These are phyloP conservation scores for Gilbertella persicaria DNA, from an alignment of 371 early-diverging fungal genomes.

Conservation along the genomic window DNA sequence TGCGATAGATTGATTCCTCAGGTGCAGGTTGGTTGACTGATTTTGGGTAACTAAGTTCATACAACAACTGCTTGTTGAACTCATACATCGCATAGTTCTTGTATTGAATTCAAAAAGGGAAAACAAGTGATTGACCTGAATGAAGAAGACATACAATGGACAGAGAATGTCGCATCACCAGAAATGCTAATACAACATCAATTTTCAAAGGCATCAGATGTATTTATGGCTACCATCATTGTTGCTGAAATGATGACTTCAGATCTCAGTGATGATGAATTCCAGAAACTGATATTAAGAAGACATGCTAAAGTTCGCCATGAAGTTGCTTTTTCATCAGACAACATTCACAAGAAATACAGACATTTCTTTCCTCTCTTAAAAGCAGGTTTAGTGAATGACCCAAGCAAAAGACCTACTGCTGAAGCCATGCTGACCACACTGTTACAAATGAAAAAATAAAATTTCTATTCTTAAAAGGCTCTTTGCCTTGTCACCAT, in stretches of 20 bases:
- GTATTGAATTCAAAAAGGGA: slow-evolving; percentile 23
- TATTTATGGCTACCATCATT: slow-evolving; percentile 41
- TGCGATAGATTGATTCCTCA: slow-evolving; percentile 24
- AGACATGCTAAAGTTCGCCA: slow-evolving; percentile 5
- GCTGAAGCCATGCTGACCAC: slow-evolving; percentile 8
- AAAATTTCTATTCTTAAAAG: slow-evolving; percentile 20
- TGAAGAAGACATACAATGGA: slow-evolving; percentile 26
- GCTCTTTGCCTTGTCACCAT: slow-evolving; percentile 35
- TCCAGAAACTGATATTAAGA: slow-evolving; percentile 14
- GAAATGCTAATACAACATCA: slow-evolving; percentile 25
- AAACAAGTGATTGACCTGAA: slow-evolving; percentile 8
- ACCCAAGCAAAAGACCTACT: slow-evolving; percentile 7
- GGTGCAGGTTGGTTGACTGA: slow-evolving; percentile 42
- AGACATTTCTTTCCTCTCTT: slow-evolving; percentile 12
- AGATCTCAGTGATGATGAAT: slow-evolving; percentile 23
- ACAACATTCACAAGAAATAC: slow-evolving; percentile 12
- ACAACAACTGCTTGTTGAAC: not conserved
- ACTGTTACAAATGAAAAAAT: not conserved
- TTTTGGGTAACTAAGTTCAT: slow-evolving; percentile 27
- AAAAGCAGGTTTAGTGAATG: slow-evolving; percentile 10
- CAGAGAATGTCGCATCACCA: slow-evolving; percentile 39
- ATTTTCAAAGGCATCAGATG: slow-evolving; percentile 36
- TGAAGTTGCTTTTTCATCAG: slow-evolving; percentile 14
- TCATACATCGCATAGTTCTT: slow-evolving; percentile 22
- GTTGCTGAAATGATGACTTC: slow-evolving; percentile 33